Evolutionary conservation across 257 asterid species (phyloP).

Genomic region (Anisodus tanguticus): DNA sequence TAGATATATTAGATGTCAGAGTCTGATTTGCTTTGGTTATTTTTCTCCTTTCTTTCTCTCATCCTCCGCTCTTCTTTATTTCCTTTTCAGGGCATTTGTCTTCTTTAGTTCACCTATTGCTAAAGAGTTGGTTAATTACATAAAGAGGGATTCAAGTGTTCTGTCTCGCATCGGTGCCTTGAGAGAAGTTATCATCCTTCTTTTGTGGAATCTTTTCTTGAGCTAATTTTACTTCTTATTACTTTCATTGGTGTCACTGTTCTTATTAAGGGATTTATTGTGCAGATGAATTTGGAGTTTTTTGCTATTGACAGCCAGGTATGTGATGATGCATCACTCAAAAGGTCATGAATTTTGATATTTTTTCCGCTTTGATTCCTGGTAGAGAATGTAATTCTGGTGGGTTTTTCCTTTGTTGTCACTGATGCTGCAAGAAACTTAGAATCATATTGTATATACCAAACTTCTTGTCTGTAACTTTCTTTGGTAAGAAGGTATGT

Average conservation of each 20-base stretch:
- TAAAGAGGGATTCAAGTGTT: conserved; percentile 83
- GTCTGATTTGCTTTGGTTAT: neutral
- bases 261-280: conserved; percentile 48
- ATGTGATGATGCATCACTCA: conserved; percentile 35
- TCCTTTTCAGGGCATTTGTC: conserved; percentile 75
- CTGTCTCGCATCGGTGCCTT: conserved; percentile 95
- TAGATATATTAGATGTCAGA: neutral
- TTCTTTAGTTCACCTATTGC: conserved; percentile 96
- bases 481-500: neutral
- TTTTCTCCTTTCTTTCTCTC: conserved; percentile 19
- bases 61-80: conserved; percentile 11
- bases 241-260: conserved; percentile 30
- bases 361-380: neutral
- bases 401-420: neutral
- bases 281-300: conserved; percentile 99
- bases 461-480: neutral
- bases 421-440: neutral
- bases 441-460: neutral
- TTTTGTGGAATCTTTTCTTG: conserved; percentile 30
- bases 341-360: neutral
- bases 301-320: conserved; percentile 97
- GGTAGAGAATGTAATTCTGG: neutral
- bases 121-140: conserved; percentile 77
- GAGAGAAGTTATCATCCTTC: conserved; percentile 70
- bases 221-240: conserved; percentile 30